Evolutionary conservation across 164 flowering plant species (phyloP).

Genomic region (Umbilicus rupestris): DNA sequence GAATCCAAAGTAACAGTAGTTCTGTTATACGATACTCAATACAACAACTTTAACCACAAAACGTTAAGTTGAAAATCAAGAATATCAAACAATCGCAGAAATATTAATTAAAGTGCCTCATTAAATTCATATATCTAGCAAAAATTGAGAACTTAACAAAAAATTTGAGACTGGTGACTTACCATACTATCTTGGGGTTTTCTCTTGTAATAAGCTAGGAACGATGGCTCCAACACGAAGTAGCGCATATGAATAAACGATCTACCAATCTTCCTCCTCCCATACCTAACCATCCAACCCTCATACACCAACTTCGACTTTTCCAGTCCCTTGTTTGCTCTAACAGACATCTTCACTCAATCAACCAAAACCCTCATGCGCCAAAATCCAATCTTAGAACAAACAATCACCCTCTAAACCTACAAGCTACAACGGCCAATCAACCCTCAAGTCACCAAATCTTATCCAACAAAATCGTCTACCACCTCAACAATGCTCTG

Average conservation of each 20-base stretch:
- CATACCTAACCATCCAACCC: slow-evolving; percentile 99
- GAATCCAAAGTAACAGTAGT: not conserved
- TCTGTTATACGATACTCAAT: not conserved
- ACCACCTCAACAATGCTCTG: not conserved
- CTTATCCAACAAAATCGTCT: not conserved
- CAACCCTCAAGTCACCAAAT: not conserved
- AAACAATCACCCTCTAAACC: not conserved
- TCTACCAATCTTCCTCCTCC: slow-evolving; percentile 93
- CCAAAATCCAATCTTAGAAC: not conserved
- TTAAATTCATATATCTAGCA: not conserved
- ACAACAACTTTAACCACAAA: not conserved
- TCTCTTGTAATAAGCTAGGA: slow-evolving; percentile 92
- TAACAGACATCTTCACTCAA: not conserved
- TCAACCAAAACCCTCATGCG: slow-evolving; percentile 3
- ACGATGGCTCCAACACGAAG: slow-evolving; percentile 82
- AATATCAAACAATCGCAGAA: not conserved
- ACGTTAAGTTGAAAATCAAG: not conserved
- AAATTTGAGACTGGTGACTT: not conserved
- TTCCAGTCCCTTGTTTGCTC: slow-evolving; percentile 11
- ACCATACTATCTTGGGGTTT: slow-evolving; percentile 96
- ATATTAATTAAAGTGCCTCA: not conserved
- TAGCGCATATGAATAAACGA: slow-evolving; percentile 94
- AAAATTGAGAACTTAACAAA: not conserved
- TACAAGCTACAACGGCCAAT: not conserved
- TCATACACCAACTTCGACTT: slow-evolving; percentile 79